phyloP scores from a whole-genome alignment of 2,329 filamentous ascomycete genomes.

The Hypocreales sp. region DNA sequence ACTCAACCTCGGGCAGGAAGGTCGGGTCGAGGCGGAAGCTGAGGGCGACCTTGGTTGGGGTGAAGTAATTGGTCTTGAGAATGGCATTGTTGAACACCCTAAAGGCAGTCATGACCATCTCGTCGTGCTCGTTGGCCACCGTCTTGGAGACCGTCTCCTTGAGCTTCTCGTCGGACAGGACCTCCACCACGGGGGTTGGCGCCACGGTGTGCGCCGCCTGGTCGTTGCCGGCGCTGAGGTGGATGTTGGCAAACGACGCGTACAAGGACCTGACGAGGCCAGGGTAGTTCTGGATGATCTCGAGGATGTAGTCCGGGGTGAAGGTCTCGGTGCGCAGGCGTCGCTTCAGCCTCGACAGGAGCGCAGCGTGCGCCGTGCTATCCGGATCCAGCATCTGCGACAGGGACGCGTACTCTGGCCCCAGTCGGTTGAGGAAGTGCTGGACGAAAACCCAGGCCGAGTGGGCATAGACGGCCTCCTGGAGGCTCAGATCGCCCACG shows the following conservation, averaged over 20 bases:
- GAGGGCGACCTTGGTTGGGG: constrained; percentile 92
- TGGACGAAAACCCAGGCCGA: constrained; percentile 96
- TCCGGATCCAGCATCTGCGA: constrained; percentile 63
- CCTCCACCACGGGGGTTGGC: constrained; percentile 43
- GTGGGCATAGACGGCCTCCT: constrained; percentile 95
- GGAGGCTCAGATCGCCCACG: constrained; percentile 70
- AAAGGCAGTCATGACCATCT: constrained; percentile 97
- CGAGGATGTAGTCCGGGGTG: constrained; percentile 92
- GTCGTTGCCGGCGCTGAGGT: constrained; percentile 43
- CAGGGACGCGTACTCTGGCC: constrained; percentile 80
- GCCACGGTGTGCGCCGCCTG: constrained; percentile 34
- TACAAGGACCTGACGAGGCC: constrained; percentile 77
- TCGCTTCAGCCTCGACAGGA: constrained; percentile 89
- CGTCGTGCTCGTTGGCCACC: constrained; percentile 86
- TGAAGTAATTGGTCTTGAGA: constrained; percentile 95
- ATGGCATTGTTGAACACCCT: constrained; percentile 86
- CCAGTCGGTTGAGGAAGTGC: constrained; percentile 93
- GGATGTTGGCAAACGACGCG: constrained; percentile 77
- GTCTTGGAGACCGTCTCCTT: constrained; percentile 65
- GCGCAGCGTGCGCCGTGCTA: constrained; percentile 73
- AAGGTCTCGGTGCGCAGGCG: constrained; percentile 92
- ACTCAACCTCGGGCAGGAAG: constrained; percentile 85
- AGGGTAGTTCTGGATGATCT: constrained; percentile 89
- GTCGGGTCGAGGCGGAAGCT: constrained; percentile 85
- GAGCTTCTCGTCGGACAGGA: constrained; percentile 60